Percentiles rank a stretch among this genome's conserved stretches.
Evolutionary conservation across 1,139 yeast genomes (phyloP).

Genomic region (Lodderomyces parapsilosis): DNA sequence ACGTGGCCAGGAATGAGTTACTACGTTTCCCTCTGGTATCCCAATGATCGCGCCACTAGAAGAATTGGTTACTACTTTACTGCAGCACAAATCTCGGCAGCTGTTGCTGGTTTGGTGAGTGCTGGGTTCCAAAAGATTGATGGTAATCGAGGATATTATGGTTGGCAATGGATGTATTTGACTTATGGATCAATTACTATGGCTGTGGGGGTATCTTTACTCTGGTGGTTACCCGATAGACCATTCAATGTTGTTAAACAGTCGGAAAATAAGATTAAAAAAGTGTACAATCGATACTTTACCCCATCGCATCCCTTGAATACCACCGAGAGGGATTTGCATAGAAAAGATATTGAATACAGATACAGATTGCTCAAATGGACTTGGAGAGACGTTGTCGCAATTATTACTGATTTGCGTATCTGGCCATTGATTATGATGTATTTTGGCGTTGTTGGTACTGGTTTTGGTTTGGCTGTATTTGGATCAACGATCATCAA

Average conservation of each 20-base stretch:
- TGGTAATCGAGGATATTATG: slow-evolving; percentile 64
- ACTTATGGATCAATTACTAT: slow-evolving; percentile 76
- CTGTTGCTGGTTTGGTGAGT: slow-evolving; percentile 80
- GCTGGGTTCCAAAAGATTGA: slow-evolving; percentile 89
- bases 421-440: slow-evolving; percentile 80
- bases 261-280: slow-evolving; percentile 14
- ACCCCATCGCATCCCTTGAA: slow-evolving; percentile 53
- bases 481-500: slow-evolving; percentile 82
- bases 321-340: slow-evolving; percentile 53
- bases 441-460: slow-evolving; percentile 92
- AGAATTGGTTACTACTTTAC: slow-evolving; percentile 88
- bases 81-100: slow-evolving; percentile 86
- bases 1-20: slow-evolving; percentile 94
- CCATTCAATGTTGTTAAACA: slow-evolving; percentile 28
- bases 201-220: slow-evolving; percentile 57
- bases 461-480: slow-evolving; percentile 82
- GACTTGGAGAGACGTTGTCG: slow-evolving; percentile 59
- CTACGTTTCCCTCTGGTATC: slow-evolving; percentile 84
- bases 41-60: slow-evolving; percentile 71
- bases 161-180: slow-evolving; percentile 88
- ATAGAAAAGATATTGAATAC: slow-evolving; percentile 60
- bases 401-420: slow-evolving; percentile 60
- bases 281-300: slow-evolving; percentile 24
- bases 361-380: slow-evolving; percentile 45
- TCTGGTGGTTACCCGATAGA: slow-evolving; percentile 89